A percentile compares a stretch with the other conserved stretches of the same genome.
These are phyloP conservation scores for Euphorbia tirucalli DNA, from an alignment of 345 rosid genomes.

Conservation along the genomic window DNA sequence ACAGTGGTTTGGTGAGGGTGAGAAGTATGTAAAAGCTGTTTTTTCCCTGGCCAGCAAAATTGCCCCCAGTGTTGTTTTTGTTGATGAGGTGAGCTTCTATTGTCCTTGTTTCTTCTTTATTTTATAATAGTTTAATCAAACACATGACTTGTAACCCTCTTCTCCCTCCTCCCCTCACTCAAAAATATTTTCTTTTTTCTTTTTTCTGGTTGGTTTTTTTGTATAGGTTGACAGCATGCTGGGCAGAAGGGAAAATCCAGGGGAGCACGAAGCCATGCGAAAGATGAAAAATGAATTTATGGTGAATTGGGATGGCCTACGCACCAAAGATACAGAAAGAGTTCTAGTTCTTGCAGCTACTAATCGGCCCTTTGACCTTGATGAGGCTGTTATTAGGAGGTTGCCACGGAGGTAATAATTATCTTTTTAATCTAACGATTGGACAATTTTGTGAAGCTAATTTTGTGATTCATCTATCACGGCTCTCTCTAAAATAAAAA, in stretches of 20 bases:
- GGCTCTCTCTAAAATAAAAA: neutral
- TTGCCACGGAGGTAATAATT: conserved; percentile 63
- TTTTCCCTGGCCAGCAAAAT: conserved; percentile 88
- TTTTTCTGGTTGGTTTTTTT: conserved; percentile 14
- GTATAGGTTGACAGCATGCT: conserved; percentile 92
- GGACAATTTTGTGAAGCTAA: neutral
- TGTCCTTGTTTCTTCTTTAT: conserved; percentile 1
- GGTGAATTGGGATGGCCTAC: conserved; percentile 91
- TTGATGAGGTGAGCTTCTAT: conserved; percentile 66
- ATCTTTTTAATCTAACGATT: neutral
- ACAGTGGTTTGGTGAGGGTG: conserved; percentile 99
- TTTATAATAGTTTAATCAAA: neutral
- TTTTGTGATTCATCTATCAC: neutral
- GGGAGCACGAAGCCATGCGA: conserved; percentile 88
- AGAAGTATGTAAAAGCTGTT: conserved; percentile 87
- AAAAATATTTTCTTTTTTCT: too few relatives aligned
- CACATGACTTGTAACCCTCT: neutral
- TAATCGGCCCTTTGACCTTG: conserved; percentile 93
- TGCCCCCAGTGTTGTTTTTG: conserved; percentile 85
- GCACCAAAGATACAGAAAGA: conserved; percentile 77
- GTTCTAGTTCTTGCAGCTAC: conserved; percentile 96
- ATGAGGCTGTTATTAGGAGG: conserved; percentile 95
- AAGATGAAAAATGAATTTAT: conserved; percentile 96
- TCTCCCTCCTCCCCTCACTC: neutral
- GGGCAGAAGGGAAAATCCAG: conserved; percentile 81